These are phyloP conservation scores for Conringia planisiliqua DNA, from an alignment of 345 rosid species.

Conservation along the genomic window DNA sequence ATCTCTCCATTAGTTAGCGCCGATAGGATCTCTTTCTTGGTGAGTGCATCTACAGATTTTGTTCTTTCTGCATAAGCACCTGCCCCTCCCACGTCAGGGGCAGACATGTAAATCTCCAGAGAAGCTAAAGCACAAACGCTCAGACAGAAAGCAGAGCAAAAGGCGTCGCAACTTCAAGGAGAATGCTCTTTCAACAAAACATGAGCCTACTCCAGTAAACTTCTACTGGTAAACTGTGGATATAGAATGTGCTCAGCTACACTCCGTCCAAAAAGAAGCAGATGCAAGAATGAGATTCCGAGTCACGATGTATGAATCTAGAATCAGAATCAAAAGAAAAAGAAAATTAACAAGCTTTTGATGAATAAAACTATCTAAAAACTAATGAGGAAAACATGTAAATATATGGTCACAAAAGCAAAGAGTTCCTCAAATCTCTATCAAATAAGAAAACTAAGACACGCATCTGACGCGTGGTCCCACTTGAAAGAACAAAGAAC, in stretches of 20 bases:
- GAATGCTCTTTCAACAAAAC: slow-evolving; percentile 24
- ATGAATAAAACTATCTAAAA: background rate
- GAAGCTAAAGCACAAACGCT: slow-evolving; percentile 34
- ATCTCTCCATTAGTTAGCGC: slow-evolving; percentile 51
- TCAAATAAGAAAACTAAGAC: slow-evolving; percentile 11
- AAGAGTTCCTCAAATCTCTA: slow-evolving; percentile 15
- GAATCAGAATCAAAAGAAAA: slow-evolving; percentile 19
- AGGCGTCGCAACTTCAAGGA: slow-evolving; percentile 31
- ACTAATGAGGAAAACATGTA: slow-evolving; percentile 10
- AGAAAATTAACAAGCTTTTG: background rate
- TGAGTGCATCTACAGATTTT: slow-evolving; percentile 54
- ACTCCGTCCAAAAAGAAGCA: slow-evolving; percentile 15
- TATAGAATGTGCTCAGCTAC: slow-evolving; percentile 16
- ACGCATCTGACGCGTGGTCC: slow-evolving; percentile 32
- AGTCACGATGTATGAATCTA: slow-evolving; percentile 26
- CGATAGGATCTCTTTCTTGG: slow-evolving; percentile 41
- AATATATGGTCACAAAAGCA: slow-evolving; percentile 17
- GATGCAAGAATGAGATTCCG: slow-evolving; percentile 28
- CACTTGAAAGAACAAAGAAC: slow-evolving; percentile 21
- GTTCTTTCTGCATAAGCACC: slow-evolving; percentile 68
- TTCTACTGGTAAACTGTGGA: background rate
- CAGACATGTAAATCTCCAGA: slow-evolving; percentile 87
- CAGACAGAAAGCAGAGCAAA: slow-evolving; percentile 22
- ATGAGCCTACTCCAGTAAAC: background rate
- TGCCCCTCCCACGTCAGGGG: slow-evolving; percentile 48